Evolutionary conservation across 805 yeast genomes (phyloP), one percentile per base, ranked within the genome.

Genomic region (Ogataea nakhonphanomensis): DNA sequence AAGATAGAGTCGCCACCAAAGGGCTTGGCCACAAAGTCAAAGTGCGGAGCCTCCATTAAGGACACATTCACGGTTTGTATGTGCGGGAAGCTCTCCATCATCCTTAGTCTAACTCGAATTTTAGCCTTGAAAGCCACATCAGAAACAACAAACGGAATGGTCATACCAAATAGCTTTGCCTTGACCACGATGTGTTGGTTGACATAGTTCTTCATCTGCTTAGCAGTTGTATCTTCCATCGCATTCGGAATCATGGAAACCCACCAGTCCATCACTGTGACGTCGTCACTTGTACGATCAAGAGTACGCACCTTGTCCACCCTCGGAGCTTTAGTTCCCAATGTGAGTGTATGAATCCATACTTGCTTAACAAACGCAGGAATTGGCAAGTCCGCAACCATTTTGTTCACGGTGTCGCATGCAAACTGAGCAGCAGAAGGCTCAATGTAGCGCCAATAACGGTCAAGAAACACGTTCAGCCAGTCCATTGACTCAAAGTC

Each of bases 211-310:
- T 82, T 86, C 62, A 84, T 61, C 63, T 93, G 97, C 55, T 91
- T 86, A 21, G 81, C 79, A 40, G 88, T 87, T 52, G 88, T 69
- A 62, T 93, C 99, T 30, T 84, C 83, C 35, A 78, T 64, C 28
- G 89, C 84, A 63, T 87, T 88, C n/a, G 99, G 99, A 21, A 87
- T 84, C 68, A 90, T 87, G 1, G 96, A 85, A 31, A 84, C 76
- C 30, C 81, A 84, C 97, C 97, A 91, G 64, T 93, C 99, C 96
- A 93, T 93, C 38, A 95, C 96, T 8, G 91, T 95, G 37, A 93
- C 83, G 57, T 91, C 96, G 46, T 84, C 84, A 23, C 79, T 81
- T n/a, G 97, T 91, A 48, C 91, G 86, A 35, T 82, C 85, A 56
- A 89, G 77, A 2, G 97, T 86, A 59, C 93, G 86, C 13, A 91